Evolutionary conservation across 78 protist species (phyloP).

Genomic region (Dictyostelium capitatum): DNA sequence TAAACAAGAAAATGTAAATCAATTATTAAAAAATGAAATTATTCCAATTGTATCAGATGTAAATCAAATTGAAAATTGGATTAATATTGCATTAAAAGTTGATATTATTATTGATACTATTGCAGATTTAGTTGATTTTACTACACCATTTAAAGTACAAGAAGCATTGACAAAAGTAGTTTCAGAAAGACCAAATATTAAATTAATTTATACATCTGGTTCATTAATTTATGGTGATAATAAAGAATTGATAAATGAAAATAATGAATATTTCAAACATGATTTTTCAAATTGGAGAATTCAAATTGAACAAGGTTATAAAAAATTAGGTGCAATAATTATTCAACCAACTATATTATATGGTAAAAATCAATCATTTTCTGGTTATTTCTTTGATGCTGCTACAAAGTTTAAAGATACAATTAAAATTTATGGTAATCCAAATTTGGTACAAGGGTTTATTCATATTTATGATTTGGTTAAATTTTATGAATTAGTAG

Average conservation of each 20-base stretch:
- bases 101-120: conserved; percentile 12
- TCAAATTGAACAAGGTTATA: neutral
- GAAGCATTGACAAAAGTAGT: neutral
- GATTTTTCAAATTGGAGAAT: neutral
- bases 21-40: conserved; percentile 11
- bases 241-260: neutral
- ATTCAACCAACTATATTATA: conserved; percentile 3
- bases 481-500: neutral
- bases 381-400: conserved; percentile 23
- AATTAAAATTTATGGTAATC: neutral
- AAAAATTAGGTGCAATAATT: neutral
- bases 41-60: neutral
- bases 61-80: neutral
- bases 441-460: neutral
- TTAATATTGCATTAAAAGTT: neutral
- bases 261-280: neutral
- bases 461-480: conserved; percentile 23
- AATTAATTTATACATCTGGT: conserved; percentile 8
- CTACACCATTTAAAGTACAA: conserved; percentile 12
- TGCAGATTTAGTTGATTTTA: neutral
- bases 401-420: neutral
- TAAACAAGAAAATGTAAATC: neutral
- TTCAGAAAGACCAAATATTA: neutral
- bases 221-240: neutral
- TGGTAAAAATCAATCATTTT: neutral